These are phyloP conservation scores for Filobasidium floriforme DNA, from an alignment of 768 basidiomycete genomes.

Conservation along the genomic window DNA sequence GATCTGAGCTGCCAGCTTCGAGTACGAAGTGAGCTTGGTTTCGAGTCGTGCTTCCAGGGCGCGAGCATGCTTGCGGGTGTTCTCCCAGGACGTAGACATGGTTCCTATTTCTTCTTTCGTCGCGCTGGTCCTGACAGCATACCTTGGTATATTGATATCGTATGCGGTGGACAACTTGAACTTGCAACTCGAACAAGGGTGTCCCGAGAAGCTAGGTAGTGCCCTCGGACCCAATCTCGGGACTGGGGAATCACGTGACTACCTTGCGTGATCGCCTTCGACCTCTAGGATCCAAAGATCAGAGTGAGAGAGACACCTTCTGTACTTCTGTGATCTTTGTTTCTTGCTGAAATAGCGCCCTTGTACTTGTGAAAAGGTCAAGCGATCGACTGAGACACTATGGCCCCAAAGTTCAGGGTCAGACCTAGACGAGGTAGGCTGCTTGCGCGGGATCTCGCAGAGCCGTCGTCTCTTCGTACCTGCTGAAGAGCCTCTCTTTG, in stretches of 20 bases:
- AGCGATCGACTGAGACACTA: not conserved
- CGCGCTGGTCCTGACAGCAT: too few relatives aligned
- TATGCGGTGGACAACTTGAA: too few relatives aligned
- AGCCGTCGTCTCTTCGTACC: not conserved
- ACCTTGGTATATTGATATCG: too few relatives aligned
- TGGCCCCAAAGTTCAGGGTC: slow-evolving; percentile 38
- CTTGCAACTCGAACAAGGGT: not conserved
- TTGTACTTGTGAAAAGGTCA: too few relatives aligned
- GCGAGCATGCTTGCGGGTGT: slow-evolving; percentile 80
- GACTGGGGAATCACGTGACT: too few relatives aligned
- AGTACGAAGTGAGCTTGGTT: slow-evolving; percentile 80
- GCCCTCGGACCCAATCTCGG: too few relatives aligned
- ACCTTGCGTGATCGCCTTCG: too few relatives aligned
- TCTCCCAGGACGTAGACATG: slow-evolving; percentile 57
- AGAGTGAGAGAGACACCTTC: too few relatives aligned
- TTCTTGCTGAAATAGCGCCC: too few relatives aligned
- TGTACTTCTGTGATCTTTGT: too few relatives aligned
- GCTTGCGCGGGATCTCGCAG: not conserved
- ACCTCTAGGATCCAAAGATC: too few relatives aligned
- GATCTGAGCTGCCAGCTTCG: slow-evolving; percentile 63
- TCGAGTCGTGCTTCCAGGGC: slow-evolving; percentile 90
- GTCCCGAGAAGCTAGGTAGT: too few relatives aligned
- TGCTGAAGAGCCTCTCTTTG: not conserved
- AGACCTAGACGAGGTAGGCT: slow-evolving; percentile 29
- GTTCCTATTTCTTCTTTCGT: not conserved